A percentile compares a stretch with the other conserved stretches of the same genome.
These are phyloP conservation scores for Heterobasidion annosum DNA, from an alignment of 1,284 basidiomycete genomes.

Conservation along the genomic window DNA sequence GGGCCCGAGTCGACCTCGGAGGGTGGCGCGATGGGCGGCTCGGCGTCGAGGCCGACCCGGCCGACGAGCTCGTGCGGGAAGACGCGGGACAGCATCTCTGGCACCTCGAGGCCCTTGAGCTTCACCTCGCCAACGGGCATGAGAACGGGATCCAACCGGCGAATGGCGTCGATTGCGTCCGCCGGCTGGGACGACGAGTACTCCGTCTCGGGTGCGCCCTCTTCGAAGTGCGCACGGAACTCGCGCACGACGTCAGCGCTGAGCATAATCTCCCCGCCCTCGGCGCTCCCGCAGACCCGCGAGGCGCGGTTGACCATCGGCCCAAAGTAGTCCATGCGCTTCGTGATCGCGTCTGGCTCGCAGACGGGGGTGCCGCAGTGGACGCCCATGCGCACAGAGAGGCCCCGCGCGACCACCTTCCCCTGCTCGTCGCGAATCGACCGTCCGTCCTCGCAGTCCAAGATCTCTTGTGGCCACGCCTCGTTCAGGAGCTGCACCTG, in stretches of 20 bases:
- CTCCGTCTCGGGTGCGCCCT: slow-evolving; percentile 47
- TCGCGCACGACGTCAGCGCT: slow-evolving; percentile 86
- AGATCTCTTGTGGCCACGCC: slow-evolving; percentile 90
- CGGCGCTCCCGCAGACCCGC: slow-evolving; percentile 77
- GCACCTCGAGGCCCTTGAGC: slow-evolving; percentile 90
- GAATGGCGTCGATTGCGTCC: slow-evolving; percentile 63
- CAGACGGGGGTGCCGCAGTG: slow-evolving; percentile 91
- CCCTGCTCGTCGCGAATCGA: slow-evolving; percentile 68
- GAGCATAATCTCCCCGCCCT: slow-evolving; percentile 93
- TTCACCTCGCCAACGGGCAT: slow-evolving; percentile 83
- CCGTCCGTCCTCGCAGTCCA: slow-evolving; percentile 90
- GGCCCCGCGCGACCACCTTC: slow-evolving; percentile 74
- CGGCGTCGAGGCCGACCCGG: slow-evolving; percentile 33
- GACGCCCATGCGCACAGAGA: slow-evolving; percentile 97
- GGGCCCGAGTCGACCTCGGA: slow-evolving; percentile 9
- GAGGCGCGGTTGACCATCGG: slow-evolving; percentile 91
- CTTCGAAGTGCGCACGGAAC: slow-evolving; percentile 57
- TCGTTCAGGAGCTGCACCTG: slow-evolving; percentile 83
- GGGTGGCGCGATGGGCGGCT: slow-evolving; percentile 28
- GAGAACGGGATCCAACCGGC: slow-evolving; percentile 68
- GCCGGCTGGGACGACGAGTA: slow-evolving; percentile 45
- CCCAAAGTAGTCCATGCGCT: slow-evolving; percentile 97
- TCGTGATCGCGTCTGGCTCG: slow-evolving; percentile 89
- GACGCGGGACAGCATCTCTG: slow-evolving; percentile 79
- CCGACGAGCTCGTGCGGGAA: slow-evolving; percentile 76